These are phyloP conservation scores for Kondoa subrosea DNA, from an alignment of 768 basidiomycete genomes.

Conservation along the genomic window DNA sequence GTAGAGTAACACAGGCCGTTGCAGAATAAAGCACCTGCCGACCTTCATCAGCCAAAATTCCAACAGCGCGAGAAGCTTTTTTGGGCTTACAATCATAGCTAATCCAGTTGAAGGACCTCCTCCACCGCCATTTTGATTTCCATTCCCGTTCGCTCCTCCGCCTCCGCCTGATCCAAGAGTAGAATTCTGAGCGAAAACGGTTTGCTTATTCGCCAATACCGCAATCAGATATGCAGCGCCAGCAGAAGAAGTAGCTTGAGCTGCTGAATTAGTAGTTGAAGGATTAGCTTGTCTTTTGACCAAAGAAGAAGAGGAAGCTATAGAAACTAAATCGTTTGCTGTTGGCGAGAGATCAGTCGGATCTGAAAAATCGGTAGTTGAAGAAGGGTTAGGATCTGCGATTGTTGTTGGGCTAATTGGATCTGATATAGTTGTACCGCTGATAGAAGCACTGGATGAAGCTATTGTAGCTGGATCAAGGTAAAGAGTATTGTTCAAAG, in stretches of 20 bases:
- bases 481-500: constrained; percentile 15
- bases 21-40: constrained; percentile 63
- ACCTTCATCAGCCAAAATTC: no score
- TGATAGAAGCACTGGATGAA: constrained; percentile 22
- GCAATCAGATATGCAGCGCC: constrained; percentile 46
- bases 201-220: constrained; percentile 36
- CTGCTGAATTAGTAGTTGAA: constrained; percentile 17
- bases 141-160: constrained; percentile 23
- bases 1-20: constrained; percentile 67
- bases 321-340: no score
- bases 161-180: constrained; percentile 32
- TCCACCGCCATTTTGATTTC: constrained; percentile 2
- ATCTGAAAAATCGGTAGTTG: background rate
- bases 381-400: constrained; percentile 10
- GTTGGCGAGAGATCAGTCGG: no score
- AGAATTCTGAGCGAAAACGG: constrained; percentile 42
- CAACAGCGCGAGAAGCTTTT: no score
- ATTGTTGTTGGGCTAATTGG: constrained; percentile 22
- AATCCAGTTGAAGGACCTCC: constrained; percentile 40
- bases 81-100: constrained; percentile 66
- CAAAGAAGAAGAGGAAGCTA: no score
- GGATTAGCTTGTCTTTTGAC: constrained; percentile 24
- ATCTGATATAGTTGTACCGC: constrained; percentile 28
- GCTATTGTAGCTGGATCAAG: background rate
- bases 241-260: constrained; percentile 16